Base-by-base conservation (phyloP, 2,329 filamentous ascomycete species). In the Talaromyces sp. region DNA sequence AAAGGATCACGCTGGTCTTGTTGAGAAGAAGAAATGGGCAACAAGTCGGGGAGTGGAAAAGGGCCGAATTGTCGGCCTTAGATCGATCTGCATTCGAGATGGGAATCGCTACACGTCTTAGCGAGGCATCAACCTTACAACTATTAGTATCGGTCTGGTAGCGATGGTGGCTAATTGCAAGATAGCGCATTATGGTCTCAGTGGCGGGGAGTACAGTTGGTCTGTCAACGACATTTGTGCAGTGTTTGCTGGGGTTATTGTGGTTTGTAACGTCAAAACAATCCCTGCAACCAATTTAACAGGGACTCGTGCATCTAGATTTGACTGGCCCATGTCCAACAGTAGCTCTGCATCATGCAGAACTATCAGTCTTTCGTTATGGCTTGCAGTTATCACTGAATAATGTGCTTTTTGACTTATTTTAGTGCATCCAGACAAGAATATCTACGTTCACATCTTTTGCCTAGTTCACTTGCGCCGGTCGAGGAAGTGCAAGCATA, bases 331-430 rank as follows among this genome's bases (percentile, higher is more conserved):
- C 31, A 54, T 39, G 39, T 62, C 47, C 50, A 39, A 59, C 31
- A 17, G 60, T 66, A 52, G 64, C 64, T 60, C 45, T 52, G 35
- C 52, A 62, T 62, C 27, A 62, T 62, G 64, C 61, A 62, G 58
- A 62, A 59, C 41, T 59, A 62, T 62, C 50, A 47, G 33, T 39
- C 64, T 27, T 65, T 62, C 27, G 41, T 47, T 54, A 66, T 66
- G 59, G 59, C 52, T 50, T 62, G 59, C 64, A 66, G 59, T 61
- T 60, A 27, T 59, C 52, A 45, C 27, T 35, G 43, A 47, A 66
- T 49, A 59, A 52, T 39, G 19, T 33, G 47, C n/a, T 35, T 56
- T 49, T 61, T 61, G 59, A 37, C 25, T 52, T 62, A 22, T n/a
- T 43, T 9, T 47, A 45, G 37, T 19, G n/a, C 2, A 52, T 19